A percentile compares a stretch with the other conserved stretches of the same genome.
Conservation (phyloP, 129 eudicot genomes). For the Artemisia argyi region DNA sequence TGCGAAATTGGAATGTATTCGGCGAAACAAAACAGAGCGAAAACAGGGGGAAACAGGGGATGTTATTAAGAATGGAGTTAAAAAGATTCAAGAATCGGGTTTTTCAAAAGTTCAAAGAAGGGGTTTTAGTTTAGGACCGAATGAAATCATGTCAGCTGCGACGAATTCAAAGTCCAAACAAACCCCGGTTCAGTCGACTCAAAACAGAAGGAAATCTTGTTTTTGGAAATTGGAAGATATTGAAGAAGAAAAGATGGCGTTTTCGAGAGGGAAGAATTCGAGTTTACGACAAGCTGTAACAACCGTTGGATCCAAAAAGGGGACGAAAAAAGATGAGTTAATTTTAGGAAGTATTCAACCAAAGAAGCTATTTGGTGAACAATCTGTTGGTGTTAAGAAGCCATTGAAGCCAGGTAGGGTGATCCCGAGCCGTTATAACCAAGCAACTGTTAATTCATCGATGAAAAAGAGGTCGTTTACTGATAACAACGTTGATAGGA, state of each 20-base stretch:
- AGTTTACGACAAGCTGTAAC: constrained; percentile 61
- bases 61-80: constrained; percentile 47
- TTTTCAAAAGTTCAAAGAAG: constrained; percentile 39
- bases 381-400: constrained; percentile 65
- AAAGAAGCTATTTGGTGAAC: constrained; percentile 78
- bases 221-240: constrained; percentile 77
- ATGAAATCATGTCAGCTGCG: constrained; percentile 47
- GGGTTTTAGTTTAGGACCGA: constrained; percentile 78
- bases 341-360: constrained; percentile 66
- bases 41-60: constrained; percentile 44
- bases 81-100: constrained; percentile 42
- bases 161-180: constrained; percentile 34
- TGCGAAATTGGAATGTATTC: constrained; percentile 59
- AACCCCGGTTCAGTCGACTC: constrained; percentile 53
- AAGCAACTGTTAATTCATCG: constrained; percentile 40
- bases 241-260: constrained; percentile 59
- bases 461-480: constrained; percentile 64
- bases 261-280: constrained; percentile 36
- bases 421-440: constrained; percentile 79
- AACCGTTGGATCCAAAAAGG: constrained; percentile 53
- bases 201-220: constrained; percentile 78
- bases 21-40: constrained; percentile 52
- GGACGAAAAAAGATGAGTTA: constrained; percentile 63
- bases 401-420: constrained; percentile 73
- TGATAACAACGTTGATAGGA: constrained; percentile 50